These are phyloP conservation scores for Ambispora gerdemannii DNA, from an alignment of 192 early-diverging fungal genomes.

Conservation along the genomic window DNA sequence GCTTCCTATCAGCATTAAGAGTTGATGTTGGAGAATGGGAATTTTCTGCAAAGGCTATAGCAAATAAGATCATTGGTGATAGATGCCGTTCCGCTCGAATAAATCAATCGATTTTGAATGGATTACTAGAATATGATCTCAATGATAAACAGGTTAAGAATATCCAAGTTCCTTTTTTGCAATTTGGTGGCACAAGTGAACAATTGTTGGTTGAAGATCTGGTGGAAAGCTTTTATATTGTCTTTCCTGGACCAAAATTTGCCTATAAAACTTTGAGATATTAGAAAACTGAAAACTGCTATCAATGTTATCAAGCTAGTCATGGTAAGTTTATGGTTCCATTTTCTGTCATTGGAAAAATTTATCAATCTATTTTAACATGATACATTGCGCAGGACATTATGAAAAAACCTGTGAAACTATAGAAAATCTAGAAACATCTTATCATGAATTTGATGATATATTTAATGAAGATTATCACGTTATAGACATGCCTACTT, in stretches of 20 bases:
- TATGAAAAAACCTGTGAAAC: slow-evolving; percentile 3
- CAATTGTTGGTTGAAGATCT: too few species aligned
- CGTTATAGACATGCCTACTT: slow-evolving; percentile 9
- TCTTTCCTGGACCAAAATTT: too few species aligned
- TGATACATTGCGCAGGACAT: background rate
- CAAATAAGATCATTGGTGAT: slow-evolving; percentile 15
- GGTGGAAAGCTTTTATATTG: too few species aligned
- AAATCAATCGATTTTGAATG: slow-evolving; percentile 32
- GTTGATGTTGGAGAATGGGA: slow-evolving; percentile 29
- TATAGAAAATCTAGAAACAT: slow-evolving; percentile 4
- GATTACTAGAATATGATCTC: slow-evolving; percentile 25
- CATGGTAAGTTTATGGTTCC: slow-evolving; percentile 24
- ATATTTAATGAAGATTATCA: slow-evolving; percentile 7
- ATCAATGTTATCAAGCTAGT: slow-evolving; percentile 9
- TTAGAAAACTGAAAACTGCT: slow-evolving; percentile 12
- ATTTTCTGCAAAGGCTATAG: slow-evolving; percentile 6
- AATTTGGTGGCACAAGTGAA: too few species aligned
- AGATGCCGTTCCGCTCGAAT: slow-evolving; percentile 2
- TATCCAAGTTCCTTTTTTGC: slow-evolving; percentile 29
- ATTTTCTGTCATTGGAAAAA: slow-evolving; percentile 25
- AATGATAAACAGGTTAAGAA: slow-evolving; percentile 12
- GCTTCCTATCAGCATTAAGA: slow-evolving; percentile 28
- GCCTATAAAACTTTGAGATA: slow-evolving; percentile 6
- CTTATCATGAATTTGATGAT: slow-evolving; percentile 12
- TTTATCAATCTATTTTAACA: too few species aligned